These are phyloP conservation scores for Calonectria henricotiae DNA, from an alignment of 2,329 filamentous ascomycete species.

Conservation along the genomic window DNA sequence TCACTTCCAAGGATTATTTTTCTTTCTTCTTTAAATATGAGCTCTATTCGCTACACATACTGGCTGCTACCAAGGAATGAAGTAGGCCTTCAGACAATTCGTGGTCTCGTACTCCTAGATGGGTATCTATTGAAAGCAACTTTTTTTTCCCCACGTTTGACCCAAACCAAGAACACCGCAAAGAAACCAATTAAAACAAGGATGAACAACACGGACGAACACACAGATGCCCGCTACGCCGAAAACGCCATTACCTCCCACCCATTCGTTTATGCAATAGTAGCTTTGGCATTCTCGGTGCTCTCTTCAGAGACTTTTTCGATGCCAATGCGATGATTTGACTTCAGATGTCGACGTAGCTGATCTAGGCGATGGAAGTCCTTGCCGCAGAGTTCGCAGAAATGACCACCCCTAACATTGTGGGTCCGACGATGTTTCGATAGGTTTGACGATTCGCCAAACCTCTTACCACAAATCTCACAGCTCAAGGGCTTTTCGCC, in stretches of 20 bases:
- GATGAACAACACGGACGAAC: neutral
- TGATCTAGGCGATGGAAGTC: conserved; percentile 75
- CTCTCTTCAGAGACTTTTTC: neutral
- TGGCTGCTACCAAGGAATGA: conserved; percentile 5
- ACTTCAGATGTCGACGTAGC: conserved; percentile 69
- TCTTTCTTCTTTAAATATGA: neutral
- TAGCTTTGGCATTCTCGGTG: neutral
- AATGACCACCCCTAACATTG: conserved; percentile 67
- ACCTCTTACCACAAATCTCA: conserved; percentile 72
- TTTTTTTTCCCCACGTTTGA: conserved; percentile 10
- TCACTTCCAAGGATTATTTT: neutral
- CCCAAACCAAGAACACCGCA: neutral
- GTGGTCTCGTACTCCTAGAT: conserved; percentile 11
- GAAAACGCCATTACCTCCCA: neutral
- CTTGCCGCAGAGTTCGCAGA: conserved; percentile 70
- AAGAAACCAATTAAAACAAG: conserved; percentile 11
- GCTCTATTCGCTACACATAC: conserved; percentile 2
- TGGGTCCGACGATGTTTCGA: conserved; percentile 78
- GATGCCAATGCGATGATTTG: conserved; percentile 53
- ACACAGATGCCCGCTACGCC: neutral
- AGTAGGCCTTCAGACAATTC: conserved; percentile 5
- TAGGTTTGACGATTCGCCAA: conserved; percentile 78
- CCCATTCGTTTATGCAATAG: neutral
- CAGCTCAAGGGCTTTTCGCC: conserved; percentile 76
- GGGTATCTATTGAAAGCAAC: conserved; percentile 23